Conservation (phyloP, 2,329 filamentous ascomycete species). For the Sporothrix inflata region DNA sequence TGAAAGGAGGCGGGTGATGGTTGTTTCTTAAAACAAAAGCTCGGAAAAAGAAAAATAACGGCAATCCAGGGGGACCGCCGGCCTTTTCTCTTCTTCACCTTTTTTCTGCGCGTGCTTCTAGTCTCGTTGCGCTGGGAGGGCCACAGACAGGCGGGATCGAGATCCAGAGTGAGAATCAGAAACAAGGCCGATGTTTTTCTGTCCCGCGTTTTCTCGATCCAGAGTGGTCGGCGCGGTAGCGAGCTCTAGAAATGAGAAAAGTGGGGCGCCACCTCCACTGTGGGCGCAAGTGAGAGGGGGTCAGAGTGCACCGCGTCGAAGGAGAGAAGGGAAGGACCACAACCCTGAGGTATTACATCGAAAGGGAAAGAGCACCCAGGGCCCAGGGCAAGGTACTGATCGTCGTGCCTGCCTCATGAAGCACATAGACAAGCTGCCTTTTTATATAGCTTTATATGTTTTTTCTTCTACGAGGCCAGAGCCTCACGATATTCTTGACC, state of each 20-base stretch:
- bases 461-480: neutral
- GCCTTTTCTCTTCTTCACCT: neutral
- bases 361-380: neutral
- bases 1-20: neutral
- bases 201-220: conserved; percentile 14
- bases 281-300: neutral
- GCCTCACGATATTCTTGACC: conserved; percentile 11
- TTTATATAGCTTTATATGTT: neutral
- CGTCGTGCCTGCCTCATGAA: conserved; percentile 1
- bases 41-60: neutral
- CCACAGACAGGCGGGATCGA: conserved; percentile 19
- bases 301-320: neutral
- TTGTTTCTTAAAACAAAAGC: neutral
- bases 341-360: neutral
- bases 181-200: neutral
- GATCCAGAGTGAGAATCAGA: conserved; percentile 26
- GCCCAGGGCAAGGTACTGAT: neutral
- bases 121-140: neutral
- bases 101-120: neutral
- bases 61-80: neutral
- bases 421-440: neutral
- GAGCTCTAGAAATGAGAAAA: neutral
- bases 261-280: neutral
- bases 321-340: neutral
- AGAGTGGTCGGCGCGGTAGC: neutral